phyloP scores from a whole-genome alignment of 2,329 filamentous ascomycete genomes.

The Dissoconium aciculare region DNA sequence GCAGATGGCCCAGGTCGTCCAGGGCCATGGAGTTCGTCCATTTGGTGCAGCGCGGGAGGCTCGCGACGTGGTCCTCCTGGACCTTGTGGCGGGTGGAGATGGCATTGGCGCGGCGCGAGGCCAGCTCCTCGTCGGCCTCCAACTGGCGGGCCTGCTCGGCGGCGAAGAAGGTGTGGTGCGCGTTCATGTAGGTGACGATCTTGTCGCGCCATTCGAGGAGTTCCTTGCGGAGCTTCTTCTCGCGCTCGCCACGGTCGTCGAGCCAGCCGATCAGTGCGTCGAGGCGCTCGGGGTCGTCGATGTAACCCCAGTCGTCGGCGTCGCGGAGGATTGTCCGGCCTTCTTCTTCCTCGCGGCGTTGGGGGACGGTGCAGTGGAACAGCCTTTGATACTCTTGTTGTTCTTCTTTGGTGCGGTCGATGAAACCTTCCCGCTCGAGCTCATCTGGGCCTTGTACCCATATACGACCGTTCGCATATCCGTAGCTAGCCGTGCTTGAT shows the following conservation, averaged over 20 bases:
- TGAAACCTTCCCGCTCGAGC: conserved; percentile 71
- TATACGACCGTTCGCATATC: conserved; percentile 84
- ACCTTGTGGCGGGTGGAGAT: conserved; percentile 50
- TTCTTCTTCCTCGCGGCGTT: conserved; percentile 77
- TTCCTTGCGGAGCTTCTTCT: conserved; percentile 78
- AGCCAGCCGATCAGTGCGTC: conserved; percentile 76
- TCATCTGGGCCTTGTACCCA: conserved; percentile 95
- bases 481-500: conserved; percentile 74
- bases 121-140: conserved; percentile 31
- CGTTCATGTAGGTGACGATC: conserved; percentile 55
- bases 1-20: conserved; percentile 18
- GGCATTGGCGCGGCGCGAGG: too few species aligned
- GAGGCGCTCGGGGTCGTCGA: conserved; percentile 63
- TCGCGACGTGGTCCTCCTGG: conserved; percentile 38
- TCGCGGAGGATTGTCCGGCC: conserved; percentile 61
- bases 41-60: conserved; percentile 44
- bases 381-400: conserved; percentile 60
- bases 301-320: conserved; percentile 80
- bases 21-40: conserved; percentile 52
- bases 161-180: conserved; percentile 27
- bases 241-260: conserved; percentile 71
- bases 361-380: conserved; percentile 68
- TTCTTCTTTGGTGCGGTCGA: conserved; percentile 57
- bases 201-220: conserved; percentile 57
- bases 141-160: conserved; percentile 36